These are phyloP conservation scores for Stachybotrys chartarum DNA, from an alignment of 2,329 filamentous ascomycete species.

Conservation along the genomic window DNA sequence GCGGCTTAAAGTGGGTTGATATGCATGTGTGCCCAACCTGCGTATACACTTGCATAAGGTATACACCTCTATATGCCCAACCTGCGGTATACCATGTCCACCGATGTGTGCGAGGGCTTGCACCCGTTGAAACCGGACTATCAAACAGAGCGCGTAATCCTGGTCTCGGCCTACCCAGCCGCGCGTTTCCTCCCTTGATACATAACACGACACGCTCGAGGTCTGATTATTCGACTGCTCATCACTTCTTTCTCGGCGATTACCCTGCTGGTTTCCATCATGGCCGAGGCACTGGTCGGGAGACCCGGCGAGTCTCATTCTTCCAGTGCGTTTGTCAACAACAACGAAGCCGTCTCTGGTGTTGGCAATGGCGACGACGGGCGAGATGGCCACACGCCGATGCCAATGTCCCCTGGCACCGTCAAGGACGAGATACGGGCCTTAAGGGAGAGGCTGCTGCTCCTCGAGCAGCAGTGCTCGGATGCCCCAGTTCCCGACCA, in stretches of 20 bases:
- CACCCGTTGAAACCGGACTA: no score
- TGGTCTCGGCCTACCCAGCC: no score
- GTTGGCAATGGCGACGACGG: background rate
- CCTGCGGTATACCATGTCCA: background rate
- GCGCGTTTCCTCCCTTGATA: background rate
- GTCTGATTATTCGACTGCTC: background rate
- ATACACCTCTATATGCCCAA: background rate
- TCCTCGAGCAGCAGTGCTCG: background rate
- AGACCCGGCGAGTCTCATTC: background rate
- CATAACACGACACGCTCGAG: background rate
- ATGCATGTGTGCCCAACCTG: background rate
- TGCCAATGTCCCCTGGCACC: background rate
- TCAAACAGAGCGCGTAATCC: no score
- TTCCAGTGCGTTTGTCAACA: no score
- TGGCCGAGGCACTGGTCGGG: background rate
- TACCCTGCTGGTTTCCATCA: background rate
- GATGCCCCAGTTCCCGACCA: background rate
- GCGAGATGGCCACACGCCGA: background rate
- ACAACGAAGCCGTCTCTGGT: background rate
- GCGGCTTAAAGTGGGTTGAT: no score
- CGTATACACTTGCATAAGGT: no score
- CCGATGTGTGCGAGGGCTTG: no score
- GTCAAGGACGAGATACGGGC: background rate
- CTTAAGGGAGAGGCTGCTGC: background rate
- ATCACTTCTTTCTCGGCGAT: background rate